Base-by-base conservation (phyloP, 2,329 filamentous ascomycete species). In the Diaporthe ilicicola region DNA sequence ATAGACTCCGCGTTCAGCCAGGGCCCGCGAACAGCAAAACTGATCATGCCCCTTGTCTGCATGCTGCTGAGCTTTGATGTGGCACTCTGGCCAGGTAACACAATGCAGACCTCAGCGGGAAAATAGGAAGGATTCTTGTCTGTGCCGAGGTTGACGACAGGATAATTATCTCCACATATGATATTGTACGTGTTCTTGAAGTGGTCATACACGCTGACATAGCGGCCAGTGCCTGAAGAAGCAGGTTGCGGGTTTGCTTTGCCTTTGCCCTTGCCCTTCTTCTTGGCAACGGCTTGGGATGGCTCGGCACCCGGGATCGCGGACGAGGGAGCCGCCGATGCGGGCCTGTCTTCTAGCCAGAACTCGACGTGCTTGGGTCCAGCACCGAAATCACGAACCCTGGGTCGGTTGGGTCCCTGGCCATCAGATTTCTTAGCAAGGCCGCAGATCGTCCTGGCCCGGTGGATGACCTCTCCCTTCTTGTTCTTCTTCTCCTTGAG, bases 61-160 rank as follows among this genome's bases (percentile, higher is more conserved):
- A 79, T 74, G 0, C 84, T 80, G 24, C 79, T 82, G 6, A 93
- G 82, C 72, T 72, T 73, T 2, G 81, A 77, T 9, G 82, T 84
- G 34, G 86, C 86, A 0, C 83, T 79, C 76, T 92, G 90, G 0
- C 89, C 90, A 6, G 86, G 83, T 4, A 87, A 71, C 2, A 93
- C 85, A 0, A 76, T 67, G 76, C 89, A 91, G 5, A 89, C 83
- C 75, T 92, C 85, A 0, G 84, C 79, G 0, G 91, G 91, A 2
- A 92, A 74, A 73, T 91, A 92, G 5, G 81, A 83, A 0, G 90
- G 88, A 19, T 86, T 82, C 0, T 83, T 78, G 0, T 74, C 74
- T 10, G 78, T 88, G n/a, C 89, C 89, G 29, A 90, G 86, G 74
- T 92, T 92, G 75, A 92, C 76, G 2, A 90, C 85, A 0, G 89